Base-by-base conservation (phyloP, 2,329 filamentous ascomycete species). In the Diplocarpon rosae region DNA sequence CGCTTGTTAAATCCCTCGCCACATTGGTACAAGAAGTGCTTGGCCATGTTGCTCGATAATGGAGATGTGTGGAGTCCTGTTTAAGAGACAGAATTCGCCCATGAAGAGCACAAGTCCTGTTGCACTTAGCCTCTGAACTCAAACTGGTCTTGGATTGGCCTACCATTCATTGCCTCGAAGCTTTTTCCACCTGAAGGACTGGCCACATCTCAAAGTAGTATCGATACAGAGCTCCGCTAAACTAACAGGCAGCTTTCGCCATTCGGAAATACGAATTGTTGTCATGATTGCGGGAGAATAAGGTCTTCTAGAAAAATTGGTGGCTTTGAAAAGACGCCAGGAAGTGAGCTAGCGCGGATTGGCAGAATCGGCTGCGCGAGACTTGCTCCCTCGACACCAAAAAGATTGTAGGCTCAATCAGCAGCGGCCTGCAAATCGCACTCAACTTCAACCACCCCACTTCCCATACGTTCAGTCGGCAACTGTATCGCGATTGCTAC, bases 141-240 rank as follows among this genome's bases (percentile, higher is more conserved):
- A 36, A 42, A 7, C 27, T n/a, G n/a, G 43, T 33, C 38, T 31
- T 24, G 28, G 15, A 48, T 48, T 52, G 57, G n/a, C 45, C 27
- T 28, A 85, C 92, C 92, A 98, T 70, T 90, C 83, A 62, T 89
- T 79, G 60, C 88, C 79, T 39, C 73, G 75, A 39, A 86, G 77
- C 61, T 89, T 88, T 50, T 82, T 83, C 92, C 92, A 98, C 69
- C 90, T 81, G 57, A 98, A 98, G 0, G 90, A 95, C 63, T 98
- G 92, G 3, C 92, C 92, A 62, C 92, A 98, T 50, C 90, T 81
- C 29, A 98, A 69, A 0, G 88, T 95, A 0, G 90, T 98, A 57
- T 95, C 87, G 53, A 98, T 88, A 62, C 87, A 95, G 3, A 98
- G 75, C 62, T 98, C 92, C 3, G 80, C 76, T 29, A 95, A 67